These are phyloP conservation scores for Pleurotus salmoneostramineus DNA, from an alignment of 768 basidiomycete genomes.

Conservation along the genomic window DNA sequence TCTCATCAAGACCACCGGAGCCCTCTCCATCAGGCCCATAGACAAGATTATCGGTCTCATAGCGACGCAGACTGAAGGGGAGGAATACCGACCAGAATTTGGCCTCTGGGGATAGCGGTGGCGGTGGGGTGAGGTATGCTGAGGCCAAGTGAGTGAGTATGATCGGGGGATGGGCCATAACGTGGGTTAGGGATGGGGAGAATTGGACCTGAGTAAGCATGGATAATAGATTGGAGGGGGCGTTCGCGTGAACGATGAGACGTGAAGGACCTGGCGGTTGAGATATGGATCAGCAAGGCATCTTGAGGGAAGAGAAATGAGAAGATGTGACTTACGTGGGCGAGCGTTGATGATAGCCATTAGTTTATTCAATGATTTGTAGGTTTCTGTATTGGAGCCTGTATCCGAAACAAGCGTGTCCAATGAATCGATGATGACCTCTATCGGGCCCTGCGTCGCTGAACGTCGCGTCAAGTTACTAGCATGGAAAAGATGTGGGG, in stretches of 20 bases:
- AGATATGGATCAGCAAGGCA: constrained; percentile 1
- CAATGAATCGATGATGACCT: constrained; percentile 68
- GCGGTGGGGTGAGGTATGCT: constrained; percentile 70
- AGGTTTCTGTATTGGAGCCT: constrained; percentile 48
- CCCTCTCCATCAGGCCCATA: constrained; percentile 56
- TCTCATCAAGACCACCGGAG: constrained; percentile 37
- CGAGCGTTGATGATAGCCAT: constrained; percentile 40
- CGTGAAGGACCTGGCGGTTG: constrained; percentile 45
- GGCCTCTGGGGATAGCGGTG: constrained; percentile 51
- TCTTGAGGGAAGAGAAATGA: background rate
- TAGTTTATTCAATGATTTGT: constrained; percentile 47
- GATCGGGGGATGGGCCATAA: constrained; percentile 66
- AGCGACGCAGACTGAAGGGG: constrained; percentile 57
- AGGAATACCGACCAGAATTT: constrained; percentile 83
- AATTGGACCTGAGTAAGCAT: constrained; percentile 60
- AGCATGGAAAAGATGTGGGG: background rate
- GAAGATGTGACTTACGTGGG: constrained; percentile 37
- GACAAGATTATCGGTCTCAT: constrained; percentile 58
- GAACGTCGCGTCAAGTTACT: constrained; percentile 13
- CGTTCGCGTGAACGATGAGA: constrained; percentile 54
- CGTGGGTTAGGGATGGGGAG: constrained; percentile 58
- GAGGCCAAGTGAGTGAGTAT: constrained; percentile 66
- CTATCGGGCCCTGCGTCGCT: constrained; percentile 46
- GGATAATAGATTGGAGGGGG: constrained; percentile 45
- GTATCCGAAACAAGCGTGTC: constrained; percentile 62